Base-by-base conservation (phyloP, 169 alveolate genomes). In the Plasmodium berghei region DNA sequence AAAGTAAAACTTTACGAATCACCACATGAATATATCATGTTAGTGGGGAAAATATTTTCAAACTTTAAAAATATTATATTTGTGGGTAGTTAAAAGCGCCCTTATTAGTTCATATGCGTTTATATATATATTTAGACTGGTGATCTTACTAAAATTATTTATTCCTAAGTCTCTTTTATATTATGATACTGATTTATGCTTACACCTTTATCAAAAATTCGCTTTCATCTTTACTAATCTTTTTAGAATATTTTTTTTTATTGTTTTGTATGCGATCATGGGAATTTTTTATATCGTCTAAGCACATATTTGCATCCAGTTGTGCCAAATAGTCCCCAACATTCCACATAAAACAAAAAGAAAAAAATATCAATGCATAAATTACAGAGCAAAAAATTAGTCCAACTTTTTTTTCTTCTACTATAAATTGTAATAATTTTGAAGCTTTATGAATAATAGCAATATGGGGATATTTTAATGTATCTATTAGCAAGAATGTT, bases 301-400 rank as follows among this genome's bases (percentile, higher is more conserved):
- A 70, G 40, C 91, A 85, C 40, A 70, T 28, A 18, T 61, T 55
- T 5, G 91, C 91, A 71, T 85, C 91, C 18, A 85, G 45, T 1
- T 85, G 73, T 9, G 91, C 91, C 45, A 85, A 18, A 42, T 85
- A 85, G 70, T 85, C 91, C 0, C 91, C 87, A 59, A 85, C 24
- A 14, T 85, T 85, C 91, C 91, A 85, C 91, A 85, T 85, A 59
- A 85, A 85, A 59, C 87, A 85, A 24, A 71, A 85, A 22, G 91
- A 85, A 85, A 85, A 67, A 64, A 85, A 85, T 70, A 85, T 85
- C 64, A 85, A 59, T 22, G n/a, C 48, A 26, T 85, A 85, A 8
- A 85, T 73, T 55, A 49, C 3, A 1, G 87, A 67, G 22, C 91
- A 85, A 73, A 85, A 71, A 28, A 64, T 16, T 42, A 85, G 28